Conservation (phyloP, 306 rosid species). For the Myrica gale region DNA sequence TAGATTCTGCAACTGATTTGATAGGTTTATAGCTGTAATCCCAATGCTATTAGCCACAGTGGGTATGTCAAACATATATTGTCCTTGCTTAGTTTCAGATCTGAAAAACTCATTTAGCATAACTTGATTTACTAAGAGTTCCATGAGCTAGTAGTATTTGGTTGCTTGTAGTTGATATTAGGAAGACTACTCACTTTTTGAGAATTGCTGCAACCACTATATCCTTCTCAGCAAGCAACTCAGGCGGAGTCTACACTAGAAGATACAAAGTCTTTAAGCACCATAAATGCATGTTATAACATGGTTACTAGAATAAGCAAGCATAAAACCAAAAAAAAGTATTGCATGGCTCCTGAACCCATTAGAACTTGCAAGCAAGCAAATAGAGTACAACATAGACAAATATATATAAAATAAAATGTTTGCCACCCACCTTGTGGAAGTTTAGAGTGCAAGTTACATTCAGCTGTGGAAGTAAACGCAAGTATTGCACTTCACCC, state of each 20-base stretch:
- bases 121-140: constrained; percentile 27
- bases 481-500: constrained; percentile 76
- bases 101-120: constrained; percentile 45
- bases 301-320: constrained; percentile 4
- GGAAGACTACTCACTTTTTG: constrained; percentile 50
- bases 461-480: constrained; percentile 69
- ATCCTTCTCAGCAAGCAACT: constrained; percentile 62
- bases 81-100: constrained; percentile 84
- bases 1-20: constrained; percentile 60
- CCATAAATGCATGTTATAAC: constrained; percentile 6
- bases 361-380: constrained; percentile 1
- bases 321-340: constrained; percentile 16
- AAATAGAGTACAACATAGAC: constrained; percentile 3
- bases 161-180: constrained; percentile 27
- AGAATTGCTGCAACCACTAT: constrained; percentile 64
- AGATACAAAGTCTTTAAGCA: constrained; percentile 16
- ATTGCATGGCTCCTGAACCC: constrained; percentile 16
- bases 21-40: constrained; percentile 55
- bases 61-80: constrained; percentile 68
- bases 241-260: constrained; percentile 65
- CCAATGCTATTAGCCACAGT: constrained; percentile 70
- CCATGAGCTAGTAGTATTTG: constrained; percentile 20
- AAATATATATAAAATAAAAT: constrained; percentile 5
- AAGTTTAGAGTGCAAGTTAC: constrained; percentile 71
- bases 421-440: constrained; percentile 55